Conservation (phyloP, 257 asterid genomes). For the Solanum infundibuliforme region DNA sequence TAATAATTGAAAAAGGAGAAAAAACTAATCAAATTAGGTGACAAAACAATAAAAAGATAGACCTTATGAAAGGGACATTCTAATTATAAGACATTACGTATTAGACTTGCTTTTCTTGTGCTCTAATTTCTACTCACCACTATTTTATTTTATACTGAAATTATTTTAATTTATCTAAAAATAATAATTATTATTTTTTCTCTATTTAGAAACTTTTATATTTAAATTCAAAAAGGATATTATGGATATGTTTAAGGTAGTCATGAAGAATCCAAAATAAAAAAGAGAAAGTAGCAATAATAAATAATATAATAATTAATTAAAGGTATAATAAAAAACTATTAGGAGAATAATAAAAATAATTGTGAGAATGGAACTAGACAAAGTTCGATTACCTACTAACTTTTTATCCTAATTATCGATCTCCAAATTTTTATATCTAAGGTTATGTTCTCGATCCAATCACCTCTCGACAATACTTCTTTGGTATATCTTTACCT, state of each 20-base stretch:
- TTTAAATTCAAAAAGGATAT: neutral
- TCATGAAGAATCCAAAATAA: neutral
- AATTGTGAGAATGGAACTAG: neutral
- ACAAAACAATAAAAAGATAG: neutral
- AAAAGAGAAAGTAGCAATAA: neutral
- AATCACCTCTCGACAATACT: neutral
- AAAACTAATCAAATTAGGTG: neutral
- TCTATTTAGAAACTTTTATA: neutral
- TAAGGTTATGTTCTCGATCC: too few species aligned
- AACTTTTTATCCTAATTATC: neutral
- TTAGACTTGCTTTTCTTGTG: neutral
- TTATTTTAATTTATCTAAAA: neutral
- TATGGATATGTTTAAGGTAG: neutral
- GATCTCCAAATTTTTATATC: neutral
- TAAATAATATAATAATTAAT: neutral
- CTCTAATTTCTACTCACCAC: neutral
- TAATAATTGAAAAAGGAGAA: neutral
- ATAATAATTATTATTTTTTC: neutral
- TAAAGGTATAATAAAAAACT: neutral
- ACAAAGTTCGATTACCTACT: neutral
- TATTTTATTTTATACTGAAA: neutral
- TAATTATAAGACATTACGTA: neutral
- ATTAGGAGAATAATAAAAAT: neutral
- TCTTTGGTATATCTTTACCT: neutral
- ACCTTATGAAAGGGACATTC: neutral